phyloP scores from a whole-genome alignment of 2,329 filamentous ascomycete genomes.

The Blastomyces parvus region DNA sequence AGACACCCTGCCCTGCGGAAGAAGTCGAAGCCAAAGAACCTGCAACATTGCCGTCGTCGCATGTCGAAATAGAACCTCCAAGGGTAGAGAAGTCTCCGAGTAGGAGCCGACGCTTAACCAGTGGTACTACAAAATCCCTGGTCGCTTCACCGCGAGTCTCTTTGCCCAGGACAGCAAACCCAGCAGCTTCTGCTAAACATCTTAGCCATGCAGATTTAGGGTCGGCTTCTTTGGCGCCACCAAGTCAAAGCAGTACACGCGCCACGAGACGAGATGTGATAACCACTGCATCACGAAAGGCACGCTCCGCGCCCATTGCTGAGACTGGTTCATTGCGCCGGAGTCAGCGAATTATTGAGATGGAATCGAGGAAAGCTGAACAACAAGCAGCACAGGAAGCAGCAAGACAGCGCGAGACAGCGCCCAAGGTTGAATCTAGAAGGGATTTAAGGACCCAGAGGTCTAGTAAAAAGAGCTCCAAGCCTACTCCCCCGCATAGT shows the following conservation, averaged over 20 bases:
- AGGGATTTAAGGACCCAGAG: not conserved
- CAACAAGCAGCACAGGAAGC: not conserved
- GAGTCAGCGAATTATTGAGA: conserved; percentile 7
- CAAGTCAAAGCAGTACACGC: not conserved
- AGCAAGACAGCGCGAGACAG: not conserved
- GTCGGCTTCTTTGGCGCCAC: not conserved
- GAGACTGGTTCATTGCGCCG: conserved; percentile 3
- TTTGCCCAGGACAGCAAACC: not conserved
- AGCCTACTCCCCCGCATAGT: not conserved
- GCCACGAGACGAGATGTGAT: not conserved
- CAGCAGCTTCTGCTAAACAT: not conserved
- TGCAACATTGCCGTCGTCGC: not conserved
- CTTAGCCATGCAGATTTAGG: not conserved
- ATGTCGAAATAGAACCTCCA: not conserved
- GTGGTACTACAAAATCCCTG: not conserved
- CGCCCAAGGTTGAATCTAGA: not conserved
- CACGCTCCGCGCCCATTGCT: not conserved
- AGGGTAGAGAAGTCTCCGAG: not conserved
- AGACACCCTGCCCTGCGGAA: not conserved
- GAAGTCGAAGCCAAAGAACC: not conserved
- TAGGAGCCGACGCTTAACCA: not conserved
- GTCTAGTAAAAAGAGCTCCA: not conserved
- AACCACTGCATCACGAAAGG: not conserved
- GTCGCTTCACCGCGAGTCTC: not conserved
- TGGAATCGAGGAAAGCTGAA: not conserved